Conservation (phyloP, 2,329 filamentous ascomycete species). For the Trichoderma koningii region DNA sequence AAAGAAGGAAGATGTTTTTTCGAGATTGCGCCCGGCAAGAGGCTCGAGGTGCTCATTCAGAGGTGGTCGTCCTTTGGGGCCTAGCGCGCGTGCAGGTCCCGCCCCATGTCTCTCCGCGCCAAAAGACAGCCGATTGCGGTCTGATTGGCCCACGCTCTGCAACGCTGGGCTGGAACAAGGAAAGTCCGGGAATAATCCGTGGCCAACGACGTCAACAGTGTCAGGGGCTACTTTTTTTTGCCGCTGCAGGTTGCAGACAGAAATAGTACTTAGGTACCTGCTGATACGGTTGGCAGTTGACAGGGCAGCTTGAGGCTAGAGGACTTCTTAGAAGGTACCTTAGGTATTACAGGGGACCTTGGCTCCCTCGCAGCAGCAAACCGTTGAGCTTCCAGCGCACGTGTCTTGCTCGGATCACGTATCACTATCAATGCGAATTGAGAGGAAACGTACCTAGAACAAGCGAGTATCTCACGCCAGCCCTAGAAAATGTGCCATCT, state of each 20-base stretch:
- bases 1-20: slow-evolving; percentile 40
- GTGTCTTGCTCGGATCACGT: too few species aligned
- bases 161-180: slow-evolving; percentile 14
- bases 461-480: too few species aligned
- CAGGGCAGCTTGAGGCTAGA: not conserved
- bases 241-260: slow-evolving; percentile 3
- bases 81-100: slow-evolving; percentile 37
- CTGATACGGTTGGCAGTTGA: not conserved
- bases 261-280: too few species aligned
- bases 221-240: slow-evolving; percentile 15
- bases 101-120: slow-evolving; percentile 27
- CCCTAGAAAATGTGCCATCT: too few species aligned
- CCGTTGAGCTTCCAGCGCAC: not conserved
- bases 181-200: slow-evolving; percentile 15
- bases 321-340: too few species aligned
- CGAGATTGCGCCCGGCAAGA: slow-evolving; percentile 37
- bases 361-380: slow-evolving; percentile 4
- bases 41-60: slow-evolving; percentile 41
- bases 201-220: slow-evolving; percentile 24
- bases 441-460: too few species aligned
- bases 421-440: too few species aligned
- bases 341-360: slow-evolving; percentile 5
- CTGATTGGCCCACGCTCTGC: slow-evolving; percentile 1
- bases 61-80: slow-evolving; percentile 38
- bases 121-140: slow-evolving; percentile 13